Conservation (phyloP, 495 filamentous ascomycete genomes). For the Daldinia concentrica region DNA sequence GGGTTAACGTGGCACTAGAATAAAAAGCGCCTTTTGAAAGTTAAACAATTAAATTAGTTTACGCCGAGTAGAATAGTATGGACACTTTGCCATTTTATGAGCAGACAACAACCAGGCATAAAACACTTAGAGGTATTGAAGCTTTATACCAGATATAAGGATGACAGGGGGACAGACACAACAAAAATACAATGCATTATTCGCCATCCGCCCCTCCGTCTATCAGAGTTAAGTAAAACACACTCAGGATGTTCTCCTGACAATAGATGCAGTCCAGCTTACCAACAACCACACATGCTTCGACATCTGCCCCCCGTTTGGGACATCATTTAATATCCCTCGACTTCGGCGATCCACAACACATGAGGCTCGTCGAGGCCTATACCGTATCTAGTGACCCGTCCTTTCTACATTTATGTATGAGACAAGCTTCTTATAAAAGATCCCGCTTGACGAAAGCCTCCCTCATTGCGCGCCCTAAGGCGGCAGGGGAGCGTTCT, state of each 20-base stretch:
- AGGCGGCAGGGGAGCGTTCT: conserved; percentile 88
- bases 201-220: conserved; percentile 35
- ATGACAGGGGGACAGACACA: conserved; percentile 28
- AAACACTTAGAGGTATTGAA: neutral
- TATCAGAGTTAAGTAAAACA: conserved; percentile 38
- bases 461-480: conserved; percentile 91
- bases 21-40: too few relatives aligned
- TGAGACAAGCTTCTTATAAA: conserved; percentile 67
- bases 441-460: conserved; percentile 97
- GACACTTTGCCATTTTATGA: too few relatives aligned
- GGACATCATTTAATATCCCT: conserved; percentile 13
- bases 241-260: conserved; percentile 26
- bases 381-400: conserved; percentile 16
- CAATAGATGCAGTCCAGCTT: conserved; percentile 17
- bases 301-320: conserved; percentile 5
- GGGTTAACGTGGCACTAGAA: too few relatives aligned
- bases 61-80: too few relatives aligned
- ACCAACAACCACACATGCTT: conserved; percentile 5
- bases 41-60: too few relatives aligned
- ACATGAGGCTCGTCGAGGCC: conserved; percentile 9
- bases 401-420: conserved; percentile 7
- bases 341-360: neutral
- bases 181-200: conserved; percentile 34
- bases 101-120: neutral
- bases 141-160: neutral